These are phyloP conservation scores for Venturia pyrina DNA, from an alignment of 2,329 filamentous ascomycete genomes.

Conservation along the genomic window DNA sequence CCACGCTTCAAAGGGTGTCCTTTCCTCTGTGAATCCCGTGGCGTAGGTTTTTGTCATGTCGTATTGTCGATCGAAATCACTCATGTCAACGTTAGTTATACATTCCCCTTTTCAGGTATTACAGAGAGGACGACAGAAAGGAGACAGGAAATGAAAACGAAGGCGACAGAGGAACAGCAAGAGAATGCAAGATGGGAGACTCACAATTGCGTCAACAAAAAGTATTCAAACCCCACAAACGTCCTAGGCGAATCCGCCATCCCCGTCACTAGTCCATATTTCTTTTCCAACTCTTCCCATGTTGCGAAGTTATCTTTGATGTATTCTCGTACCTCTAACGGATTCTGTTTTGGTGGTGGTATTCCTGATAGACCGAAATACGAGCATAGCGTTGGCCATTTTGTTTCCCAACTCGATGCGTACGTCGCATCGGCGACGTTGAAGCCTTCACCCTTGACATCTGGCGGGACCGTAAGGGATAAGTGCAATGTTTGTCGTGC, in stretches of 20 bases:
- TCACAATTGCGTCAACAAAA: constrained; percentile 31
- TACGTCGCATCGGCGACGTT: constrained; percentile 17
- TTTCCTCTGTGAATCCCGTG: constrained; percentile 33
- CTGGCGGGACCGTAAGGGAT: constrained; percentile 38
- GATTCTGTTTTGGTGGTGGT: constrained; percentile 16
- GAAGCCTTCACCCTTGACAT: constrained; percentile 28
- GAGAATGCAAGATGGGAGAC: neutral
- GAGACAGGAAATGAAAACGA: too few relatives aligned
- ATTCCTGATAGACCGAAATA: constrained; percentile 20
- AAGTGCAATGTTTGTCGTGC: constrained; percentile 35
- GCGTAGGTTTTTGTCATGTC: constrained; percentile 35
- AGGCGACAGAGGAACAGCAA: neutral
- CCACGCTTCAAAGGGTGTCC: constrained; percentile 29
- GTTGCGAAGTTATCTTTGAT: constrained; percentile 23
- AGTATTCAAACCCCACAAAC: constrained; percentile 31
- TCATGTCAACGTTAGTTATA: neutral
- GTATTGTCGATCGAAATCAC: constrained; percentile 35
- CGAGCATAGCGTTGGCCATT: constrained; percentile 19
- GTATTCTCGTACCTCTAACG: constrained; percentile 24
- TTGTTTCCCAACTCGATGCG: constrained; percentile 16
- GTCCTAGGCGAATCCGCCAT: constrained; percentile 28
- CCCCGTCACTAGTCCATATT: constrained; percentile 29
- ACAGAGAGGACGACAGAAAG: too few relatives aligned
- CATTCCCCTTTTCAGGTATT: too few relatives aligned
- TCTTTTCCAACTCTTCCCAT: constrained; percentile 25